Evolutionary conservation across 805 yeast species (phyloP), one percentile per base, ranked within the genome.

Genomic region (Saccharomycopsis guyanensis): DNA sequence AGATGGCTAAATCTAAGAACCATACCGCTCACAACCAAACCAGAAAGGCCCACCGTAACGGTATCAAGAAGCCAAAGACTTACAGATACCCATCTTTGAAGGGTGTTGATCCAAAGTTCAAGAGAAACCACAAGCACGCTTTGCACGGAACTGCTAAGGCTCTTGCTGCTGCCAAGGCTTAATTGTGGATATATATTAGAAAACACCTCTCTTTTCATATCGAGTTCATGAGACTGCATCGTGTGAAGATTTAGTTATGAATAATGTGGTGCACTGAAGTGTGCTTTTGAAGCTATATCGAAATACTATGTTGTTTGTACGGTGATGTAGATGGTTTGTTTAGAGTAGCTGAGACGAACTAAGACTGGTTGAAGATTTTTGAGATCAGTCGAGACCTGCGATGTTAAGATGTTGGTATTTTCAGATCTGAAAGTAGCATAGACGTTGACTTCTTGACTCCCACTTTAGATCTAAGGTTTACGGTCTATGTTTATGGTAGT

Each of bases 11-110:
- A 80, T 91, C 97, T 62, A 93, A 93, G 96, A 93, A 93, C 78
- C 97, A 93, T 74, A 93, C 98, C 76, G 89, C 88, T 76, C 98
- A 93, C 78, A 93, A 93, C 94, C 97, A 91, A 78, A 86, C 84
- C 88, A 85, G 75, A 72, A 93, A 93, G 94, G 97, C 97, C 68
- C 98, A 93, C 97, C 89, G 83, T 72, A 93, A 93, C 85, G 98
- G 98, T 79, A 91, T 93, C 80, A 91, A 91, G 86, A 93, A 91
- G 89, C 96, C 97, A 65, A 86, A 80, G 82, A 83, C 96, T 69
- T 75, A 80, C 95, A 89, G 86, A 80, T 88, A 91, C 82, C 96
- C 96, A 62, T 89, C 97, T 59, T 80, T 87, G 75, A 91, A 86
- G 78, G 95, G 95, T 80, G 97, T 91, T 72, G 97, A 93, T 75